Evolutionary conservation across 805 yeast genomes (phyloP).

Genomic region (Saturnispora zaruensis): DNA sequence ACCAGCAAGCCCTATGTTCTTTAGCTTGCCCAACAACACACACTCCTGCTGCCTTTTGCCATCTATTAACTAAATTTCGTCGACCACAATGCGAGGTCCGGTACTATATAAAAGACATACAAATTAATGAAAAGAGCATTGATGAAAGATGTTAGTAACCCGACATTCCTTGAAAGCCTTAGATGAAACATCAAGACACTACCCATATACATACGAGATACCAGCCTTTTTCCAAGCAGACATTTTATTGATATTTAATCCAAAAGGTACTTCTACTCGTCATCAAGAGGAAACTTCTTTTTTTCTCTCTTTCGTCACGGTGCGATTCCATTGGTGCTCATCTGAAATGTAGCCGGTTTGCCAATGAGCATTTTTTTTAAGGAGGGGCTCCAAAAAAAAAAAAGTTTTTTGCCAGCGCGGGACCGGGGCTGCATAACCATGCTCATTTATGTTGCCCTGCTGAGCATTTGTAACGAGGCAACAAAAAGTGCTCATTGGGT

Average conservation of each 20-base stretch:
- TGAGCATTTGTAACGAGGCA: neutral
- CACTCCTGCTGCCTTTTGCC: neutral
- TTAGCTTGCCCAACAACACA: neutral
- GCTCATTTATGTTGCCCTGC: slow-evolving; percentile 12
- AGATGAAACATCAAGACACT: neutral
- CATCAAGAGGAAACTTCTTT: neutral
- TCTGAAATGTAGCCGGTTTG: neutral
- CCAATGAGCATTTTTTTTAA: neutral
- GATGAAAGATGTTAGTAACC: neutral
- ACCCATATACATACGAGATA: slow-evolving; percentile 37
- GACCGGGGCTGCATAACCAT: slow-evolving; percentile 8
- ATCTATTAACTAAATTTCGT: neutral
- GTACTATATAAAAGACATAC: neutral
- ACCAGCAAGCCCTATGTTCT: too few species aligned
- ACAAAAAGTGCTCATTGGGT: neutral
- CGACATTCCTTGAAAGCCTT: neutral
- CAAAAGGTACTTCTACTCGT: neutral
- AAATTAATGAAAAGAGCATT: neutral
- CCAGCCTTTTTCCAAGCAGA: slow-evolving; percentile 62
- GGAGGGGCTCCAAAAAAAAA: neutral
- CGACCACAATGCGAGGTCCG: neutral
- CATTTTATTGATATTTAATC: slow-evolving; percentile 25
- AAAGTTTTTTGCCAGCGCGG: neutral
- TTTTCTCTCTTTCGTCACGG: neutral
- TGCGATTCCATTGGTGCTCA: neutral